These are phyloP conservation scores for Crepidotus variabilis DNA, from an alignment of 768 basidiomycete genomes.

Conservation along the genomic window DNA sequence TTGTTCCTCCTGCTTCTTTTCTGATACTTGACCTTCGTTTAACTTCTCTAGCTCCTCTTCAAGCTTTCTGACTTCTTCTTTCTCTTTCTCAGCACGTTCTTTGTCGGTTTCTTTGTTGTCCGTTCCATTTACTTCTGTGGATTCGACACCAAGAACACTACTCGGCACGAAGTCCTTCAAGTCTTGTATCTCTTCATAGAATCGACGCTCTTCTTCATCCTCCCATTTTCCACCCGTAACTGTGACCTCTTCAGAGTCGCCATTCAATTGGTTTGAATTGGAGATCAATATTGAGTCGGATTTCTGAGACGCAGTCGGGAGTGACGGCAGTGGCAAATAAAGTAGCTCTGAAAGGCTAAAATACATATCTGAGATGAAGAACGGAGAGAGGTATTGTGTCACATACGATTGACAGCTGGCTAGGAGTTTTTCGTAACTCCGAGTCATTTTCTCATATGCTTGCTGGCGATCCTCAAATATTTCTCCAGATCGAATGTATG, in stretches of 20 bases:
- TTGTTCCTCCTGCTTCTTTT: constrained; percentile 21
- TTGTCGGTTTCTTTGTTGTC: constrained; percentile 52
- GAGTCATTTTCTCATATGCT: constrained; percentile 98
- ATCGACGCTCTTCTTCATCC: constrained; percentile 93
- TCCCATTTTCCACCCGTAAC: constrained; percentile 87
- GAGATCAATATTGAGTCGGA: constrained; percentile 77
- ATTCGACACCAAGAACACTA: constrained; percentile 76
- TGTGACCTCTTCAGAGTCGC: constrained; percentile 54
- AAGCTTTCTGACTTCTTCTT: constrained; percentile 70
- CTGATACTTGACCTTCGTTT: constrained; percentile 1
- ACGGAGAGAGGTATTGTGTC: not conserved
- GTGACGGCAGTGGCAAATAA: constrained; percentile 70
- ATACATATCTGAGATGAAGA: constrained; percentile 9
- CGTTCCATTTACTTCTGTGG: constrained; percentile 36
- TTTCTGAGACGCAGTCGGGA: constrained; percentile 83
- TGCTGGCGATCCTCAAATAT: constrained; percentile 99
- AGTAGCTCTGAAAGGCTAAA: constrained; percentile 87
- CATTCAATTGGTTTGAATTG: constrained; percentile 28
- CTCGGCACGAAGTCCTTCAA: constrained; percentile 89
- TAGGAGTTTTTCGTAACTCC: constrained; percentile 88
- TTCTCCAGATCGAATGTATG: constrained; percentile 98
- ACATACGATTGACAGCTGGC: constrained; percentile 83
- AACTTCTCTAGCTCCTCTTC: constrained; percentile 76
- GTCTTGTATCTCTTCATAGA: constrained; percentile 92
- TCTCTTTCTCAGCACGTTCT: constrained; percentile 48